Conservation (phyloP, 2,329 filamentous ascomycete genomes). For the Colletotrichum orchidophilum region DNA sequence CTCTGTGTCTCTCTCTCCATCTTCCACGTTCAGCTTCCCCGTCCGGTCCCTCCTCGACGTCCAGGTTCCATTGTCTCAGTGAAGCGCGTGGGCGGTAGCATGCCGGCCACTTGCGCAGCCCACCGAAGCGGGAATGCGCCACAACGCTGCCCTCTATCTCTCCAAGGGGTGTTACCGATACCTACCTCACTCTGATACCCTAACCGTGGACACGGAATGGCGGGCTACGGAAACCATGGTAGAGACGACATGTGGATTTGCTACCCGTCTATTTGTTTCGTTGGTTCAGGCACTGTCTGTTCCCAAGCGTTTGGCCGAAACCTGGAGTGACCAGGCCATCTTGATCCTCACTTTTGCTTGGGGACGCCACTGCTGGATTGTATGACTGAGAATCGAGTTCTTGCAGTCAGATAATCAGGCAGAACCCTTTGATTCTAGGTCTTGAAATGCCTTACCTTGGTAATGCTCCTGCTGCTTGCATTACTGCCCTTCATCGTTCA, state of each 20-base stretch:
- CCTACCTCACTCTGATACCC: not conserved
- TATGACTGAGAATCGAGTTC: not conserved
- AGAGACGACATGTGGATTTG: not conserved
- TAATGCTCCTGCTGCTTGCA: not conserved
- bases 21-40: not conserved
- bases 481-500: not conserved
- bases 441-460: not conserved
- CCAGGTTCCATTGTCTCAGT: conserved; percentile 4
- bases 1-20: not conserved
- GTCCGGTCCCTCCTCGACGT: not conserved
- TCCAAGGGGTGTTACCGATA: not conserved
- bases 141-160: conserved; percentile 13
- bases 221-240: not conserved
- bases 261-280: not conserved
- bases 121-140: conserved; percentile 25
- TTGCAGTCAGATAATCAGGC: not conserved
- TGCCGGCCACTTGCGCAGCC: conserved; percentile 21
- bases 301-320: conserved; percentile 23
- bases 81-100: conserved; percentile 4
- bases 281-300: conserved; percentile 12
- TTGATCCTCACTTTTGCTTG: not conserved
- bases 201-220: not conserved
- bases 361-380: not conserved
- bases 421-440: too few species aligned
- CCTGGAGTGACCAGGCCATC: not conserved